A percentile compares a stretch with the other conserved stretches of the same genome.
Evolutionary conservation across 2,329 filamentous ascomycete genomes (phyloP).

Genomic region (Aspergillus fructus): DNA sequence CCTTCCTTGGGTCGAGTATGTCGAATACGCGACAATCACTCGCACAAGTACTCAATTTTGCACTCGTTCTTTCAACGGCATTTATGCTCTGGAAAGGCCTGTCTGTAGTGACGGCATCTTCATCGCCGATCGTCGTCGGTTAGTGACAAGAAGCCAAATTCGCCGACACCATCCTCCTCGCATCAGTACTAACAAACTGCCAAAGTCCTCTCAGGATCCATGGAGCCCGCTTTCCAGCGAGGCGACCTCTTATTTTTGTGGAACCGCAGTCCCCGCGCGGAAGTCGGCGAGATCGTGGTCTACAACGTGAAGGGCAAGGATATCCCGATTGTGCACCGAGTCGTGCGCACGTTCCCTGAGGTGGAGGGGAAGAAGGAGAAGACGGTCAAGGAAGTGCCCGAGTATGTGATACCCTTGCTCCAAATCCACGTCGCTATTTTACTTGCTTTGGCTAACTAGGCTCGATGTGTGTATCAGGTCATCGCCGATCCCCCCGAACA

Average conservation of each 20-base stretch:
- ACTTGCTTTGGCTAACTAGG: background rate
- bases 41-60: conserved; percentile 84
- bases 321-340: conserved; percentile 93
- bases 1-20: conserved; percentile 57
- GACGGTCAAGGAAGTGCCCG: conserved; percentile 34
- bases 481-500: conserved; percentile 30
- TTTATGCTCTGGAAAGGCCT: conserved; percentile 97
- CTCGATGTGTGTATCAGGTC: conserved; percentile 16
- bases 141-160: background rate
- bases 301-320: conserved; percentile 90
- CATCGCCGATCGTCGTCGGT: conserved; percentile 67
- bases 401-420: conserved; percentile 21
- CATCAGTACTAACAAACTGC: background rate
- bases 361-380: conserved; percentile 36
- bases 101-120: conserved; percentile 72
- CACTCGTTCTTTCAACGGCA: conserved; percentile 81
- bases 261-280: conserved; percentile 61
- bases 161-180: background rate
- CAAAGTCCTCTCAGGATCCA: conserved; percentile 57
- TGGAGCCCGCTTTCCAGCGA: conserved; percentile 67
- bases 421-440: background rate
- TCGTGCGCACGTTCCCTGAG: conserved; percentile 69
- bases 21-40: conserved; percentile 76
- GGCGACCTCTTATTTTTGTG: conserved; percentile 65
- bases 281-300: conserved; percentile 72